Evolutionary conservation across 192 early-diverging fungal genomes (phyloP), one percentile per base, ranked within the genome.

Genomic region (Dissophora ornata): DNA sequence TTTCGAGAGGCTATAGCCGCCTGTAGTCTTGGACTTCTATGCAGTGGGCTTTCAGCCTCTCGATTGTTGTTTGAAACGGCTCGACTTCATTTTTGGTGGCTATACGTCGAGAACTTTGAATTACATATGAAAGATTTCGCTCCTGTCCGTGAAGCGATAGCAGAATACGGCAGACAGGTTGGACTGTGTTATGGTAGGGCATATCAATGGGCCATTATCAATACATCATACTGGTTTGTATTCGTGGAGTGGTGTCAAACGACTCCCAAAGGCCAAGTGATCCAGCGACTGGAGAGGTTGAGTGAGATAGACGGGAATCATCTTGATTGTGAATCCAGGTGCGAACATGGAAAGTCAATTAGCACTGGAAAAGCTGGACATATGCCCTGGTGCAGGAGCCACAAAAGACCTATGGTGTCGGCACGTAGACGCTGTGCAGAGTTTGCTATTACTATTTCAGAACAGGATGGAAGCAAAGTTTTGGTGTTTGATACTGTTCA

Each of bases 141-240:
- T 55, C 22, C 33, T 55, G n/a, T n/a, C n/a, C 30, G 30, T 2
- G 18, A 2, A 30, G 5, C 12, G 30, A 22, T 55, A 19, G 26
- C 52, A 36, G 32, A 12, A 5, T 19, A n/a, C 18, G 52, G 28
- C 4, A 55, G 21, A 30, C 25, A 18, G 16, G 52, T 21, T 33
- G 52, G 52, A 30, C 32, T 55, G 52, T 55, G 52, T 30, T 55
- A n/a, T 36, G 52, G 52, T 9, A 55, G 52, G 30, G 52, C 33
- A 19, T 30, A 33, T 9, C 52, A 55, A 26, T 55, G 52, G 52
- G 52, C 30, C n/a, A 16, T 6, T n/a, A 9, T 30, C 12, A 55
- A 55, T 36, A 22, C 3, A n/a, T 15, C 26, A 32, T 36, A 9
- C 32, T 19, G 8, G 6, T 26, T 55, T 30, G 30, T n/a, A n/a